These are phyloP conservation scores for Anacardium occidentale DNA, from an alignment of 345 rosid genomes.

Conservation along the genomic window DNA sequence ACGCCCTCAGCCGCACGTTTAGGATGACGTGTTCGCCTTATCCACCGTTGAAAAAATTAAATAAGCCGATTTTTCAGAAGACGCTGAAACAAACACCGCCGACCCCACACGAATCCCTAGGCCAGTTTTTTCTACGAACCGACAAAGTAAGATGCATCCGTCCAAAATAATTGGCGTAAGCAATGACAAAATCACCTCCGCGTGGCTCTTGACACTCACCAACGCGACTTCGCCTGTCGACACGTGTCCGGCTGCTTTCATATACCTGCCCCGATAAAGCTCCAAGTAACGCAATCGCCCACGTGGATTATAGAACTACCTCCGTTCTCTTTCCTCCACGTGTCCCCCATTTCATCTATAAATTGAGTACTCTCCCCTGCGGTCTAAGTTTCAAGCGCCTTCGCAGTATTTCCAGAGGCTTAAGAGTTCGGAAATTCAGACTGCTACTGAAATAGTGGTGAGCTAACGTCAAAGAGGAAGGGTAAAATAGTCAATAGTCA, in stretches of 20 bases:
- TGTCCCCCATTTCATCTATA: conserved; percentile 44
- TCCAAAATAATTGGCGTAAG: conserved; percentile 80
- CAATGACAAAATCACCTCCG: conserved; percentile 70
- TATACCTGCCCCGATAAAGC: conserved; percentile 19
- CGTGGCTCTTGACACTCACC: conserved; percentile 43
- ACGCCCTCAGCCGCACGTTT: conserved; percentile 23
- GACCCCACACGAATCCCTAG: conserved; percentile 34
- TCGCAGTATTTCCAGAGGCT: neutral
- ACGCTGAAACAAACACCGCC: conserved; percentile 14
- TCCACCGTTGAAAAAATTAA: conserved; percentile 29
- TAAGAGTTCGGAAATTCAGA: neutral
- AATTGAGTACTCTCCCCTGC: conserved; percentile 36
- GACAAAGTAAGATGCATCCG: conserved; percentile 29
- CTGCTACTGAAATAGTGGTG: neutral
- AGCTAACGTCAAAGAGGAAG: neutral
- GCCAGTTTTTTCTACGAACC: conserved; percentile 12
- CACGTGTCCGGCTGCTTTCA: conserved; percentile 55
- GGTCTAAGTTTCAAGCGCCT: conserved; percentile 67
- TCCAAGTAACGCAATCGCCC: conserved; percentile 33
- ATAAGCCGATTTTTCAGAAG: neutral
- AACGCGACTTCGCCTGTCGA: conserved; percentile 29
- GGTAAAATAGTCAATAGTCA: conserved; percentile 23
- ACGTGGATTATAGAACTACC: conserved; percentile 45
- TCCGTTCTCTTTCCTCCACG: conserved; percentile 33
- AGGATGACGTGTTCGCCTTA: conserved; percentile 11